Conservation (phyloP, 179 eudicot genomes). For the Sideroxylon spinosum region DNA sequence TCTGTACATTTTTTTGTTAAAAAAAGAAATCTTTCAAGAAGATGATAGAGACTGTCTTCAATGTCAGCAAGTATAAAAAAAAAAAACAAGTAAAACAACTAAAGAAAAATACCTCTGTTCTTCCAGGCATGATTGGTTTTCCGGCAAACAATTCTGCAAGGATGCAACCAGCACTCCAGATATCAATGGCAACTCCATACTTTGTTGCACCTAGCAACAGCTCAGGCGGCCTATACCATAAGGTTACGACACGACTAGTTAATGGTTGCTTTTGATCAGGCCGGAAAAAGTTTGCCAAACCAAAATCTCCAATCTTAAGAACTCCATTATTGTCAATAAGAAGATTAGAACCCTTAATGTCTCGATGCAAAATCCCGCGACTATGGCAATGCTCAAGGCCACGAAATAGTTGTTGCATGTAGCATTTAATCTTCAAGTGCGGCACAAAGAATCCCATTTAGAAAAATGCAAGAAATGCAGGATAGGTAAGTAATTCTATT, state of each 20-base stretch:
- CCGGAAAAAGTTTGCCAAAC: constrained; percentile 38
- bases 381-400: constrained; percentile 50
- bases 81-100: constrained; percentile 10
- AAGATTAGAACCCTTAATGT: constrained; percentile 48
- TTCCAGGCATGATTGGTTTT: constrained; percentile 65
- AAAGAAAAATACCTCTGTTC: constrained; percentile 47
- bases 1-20: neutral
- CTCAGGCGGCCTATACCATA: constrained; percentile 69
- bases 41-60: neutral
- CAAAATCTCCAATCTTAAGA: constrained; percentile 53
- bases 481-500: neutral
- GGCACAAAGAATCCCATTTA: neutral
- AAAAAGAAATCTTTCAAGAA: neutral
- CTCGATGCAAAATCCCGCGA: constrained; percentile 47
- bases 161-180: constrained; percentile 63
- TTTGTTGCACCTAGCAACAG: constrained; percentile 56
- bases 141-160: constrained; percentile 58
- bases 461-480: neutral
- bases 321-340: constrained; percentile 36
- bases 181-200: constrained; percentile 49
- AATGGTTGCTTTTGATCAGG: constrained; percentile 41
- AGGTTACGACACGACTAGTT: constrained; percentile 57
- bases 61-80: neutral
- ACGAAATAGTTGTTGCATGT: constrained; percentile 32
- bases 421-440: constrained; percentile 40